Evolutionary conservation across 2,329 filamentous ascomycete genomes (phyloP), one percentile per base, ranked within the genome.

Genomic region (Biscogniauxia sp.): DNA sequence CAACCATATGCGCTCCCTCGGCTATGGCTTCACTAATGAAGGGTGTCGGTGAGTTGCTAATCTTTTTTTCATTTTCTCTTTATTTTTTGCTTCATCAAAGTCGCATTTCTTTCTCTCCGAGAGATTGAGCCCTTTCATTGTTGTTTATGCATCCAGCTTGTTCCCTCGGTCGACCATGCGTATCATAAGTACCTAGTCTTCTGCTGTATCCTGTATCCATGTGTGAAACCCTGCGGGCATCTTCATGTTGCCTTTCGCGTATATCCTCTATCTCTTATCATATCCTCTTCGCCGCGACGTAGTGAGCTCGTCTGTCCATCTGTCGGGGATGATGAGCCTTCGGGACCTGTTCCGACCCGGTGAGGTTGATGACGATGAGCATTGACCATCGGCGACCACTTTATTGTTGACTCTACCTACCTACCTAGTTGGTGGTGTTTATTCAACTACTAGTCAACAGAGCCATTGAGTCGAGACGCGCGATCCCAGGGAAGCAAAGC

Each of bases 11-110:
- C 79, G 84, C 62, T 73, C 75, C 41, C 68, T 86, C 60, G 84
- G 84, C 58, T 87, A 87, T 68, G 83, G 83, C 73, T 87, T 87
- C 72, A 87, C 84, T 19, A 87, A 87, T 76, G 84, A 87, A 71
- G 84, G 84, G 67, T 87, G 84, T 66, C 83, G 84, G 84, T 87
- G 76, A 76, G 84, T 82, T 54, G 37, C 11, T 65, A 57, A 56
- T 20, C 58, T 56, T 56, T 20, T 20, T 45, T 23, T 2, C 23
- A 23, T 23, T 23, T 23, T 5, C 23, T 23, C n/a, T n/a, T n/a
- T n/a, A n/a, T n/a, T n/a, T n/a, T n/a, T n/a, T n/a, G n/a, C n/a
- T n/a, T n/a, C n/a, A n/a, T n/a, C n/a, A n/a, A n/a, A n/a, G n/a
- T n/a, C n/a, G n/a, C n/a, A n/a, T n/a, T n/a, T n/a, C n/a, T n/a